Conservation (phyloP, 306 rosid species). For the Inga laurina region DNA sequence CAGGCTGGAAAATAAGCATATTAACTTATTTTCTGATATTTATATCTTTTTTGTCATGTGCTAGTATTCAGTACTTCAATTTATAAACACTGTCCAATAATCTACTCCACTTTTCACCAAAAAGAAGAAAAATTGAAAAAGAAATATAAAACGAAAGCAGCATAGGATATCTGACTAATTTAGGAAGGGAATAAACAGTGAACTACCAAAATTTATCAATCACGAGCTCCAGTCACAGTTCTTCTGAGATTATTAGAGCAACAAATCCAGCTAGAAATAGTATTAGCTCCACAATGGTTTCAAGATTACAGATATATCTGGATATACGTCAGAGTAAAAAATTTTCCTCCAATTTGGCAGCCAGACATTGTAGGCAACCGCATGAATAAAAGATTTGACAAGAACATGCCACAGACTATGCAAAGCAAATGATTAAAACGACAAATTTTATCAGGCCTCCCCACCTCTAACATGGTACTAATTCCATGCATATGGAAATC, state of each 20-base stretch:
- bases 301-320: not conserved
- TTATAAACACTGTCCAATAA: not conserved
- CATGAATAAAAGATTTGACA: not conserved
- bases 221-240: not conserved
- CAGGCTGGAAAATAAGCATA: not conserved
- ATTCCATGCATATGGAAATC: not conserved
- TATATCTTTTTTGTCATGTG: not conserved
- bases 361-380: not conserved
- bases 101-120: not conserved
- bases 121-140: not conserved
- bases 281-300: constrained; percentile 16
- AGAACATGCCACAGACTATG: not conserved
- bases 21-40: not conserved
- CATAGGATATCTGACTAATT: not conserved
- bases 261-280: constrained; percentile 13
- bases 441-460: not conserved
- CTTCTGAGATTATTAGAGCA: not conserved
- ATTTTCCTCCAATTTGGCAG: not conserved
- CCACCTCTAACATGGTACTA: not conserved
- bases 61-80: constrained; percentile 1
- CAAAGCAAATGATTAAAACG: not conserved
- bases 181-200: not conserved
- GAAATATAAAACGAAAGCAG: not conserved
- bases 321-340: not conserved
- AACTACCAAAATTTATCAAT: constrained; percentile 19